Evolutionary conservation across 495 filamentous ascomycete genomes (phyloP).

Genomic region (Platismatia glauca): DNA sequence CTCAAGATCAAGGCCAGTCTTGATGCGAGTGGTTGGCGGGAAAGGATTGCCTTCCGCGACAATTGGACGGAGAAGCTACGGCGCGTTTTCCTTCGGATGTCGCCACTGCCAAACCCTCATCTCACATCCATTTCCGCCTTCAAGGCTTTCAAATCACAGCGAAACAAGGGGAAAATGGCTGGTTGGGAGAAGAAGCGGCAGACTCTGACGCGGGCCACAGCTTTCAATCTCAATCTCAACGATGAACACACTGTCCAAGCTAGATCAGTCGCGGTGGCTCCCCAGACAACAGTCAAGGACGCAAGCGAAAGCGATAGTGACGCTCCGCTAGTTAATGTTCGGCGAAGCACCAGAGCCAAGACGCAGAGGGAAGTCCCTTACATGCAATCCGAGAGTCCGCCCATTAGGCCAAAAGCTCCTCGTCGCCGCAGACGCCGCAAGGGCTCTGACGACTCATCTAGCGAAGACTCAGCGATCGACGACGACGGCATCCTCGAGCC

Average conservation of each 20-base stretch:
- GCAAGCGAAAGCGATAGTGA: slow-evolving; percentile 15
- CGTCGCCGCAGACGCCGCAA: slow-evolving; percentile 8
- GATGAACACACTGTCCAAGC: background rate
- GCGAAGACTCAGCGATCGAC: slow-evolving; percentile 23
- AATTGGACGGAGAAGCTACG: slow-evolving; percentile 59
- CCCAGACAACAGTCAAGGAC: background rate
- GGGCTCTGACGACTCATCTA: slow-evolving; percentile 17
- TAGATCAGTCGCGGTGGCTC: background rate
- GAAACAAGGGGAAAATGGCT: background rate
- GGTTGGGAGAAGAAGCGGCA: background rate
- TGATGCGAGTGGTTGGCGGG: slow-evolving; percentile 55
- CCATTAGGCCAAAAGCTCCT: background rate
- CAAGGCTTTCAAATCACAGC: slow-evolving; percentile 27
- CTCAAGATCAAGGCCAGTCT: slow-evolving; percentile 65
- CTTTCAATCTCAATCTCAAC: background rate
- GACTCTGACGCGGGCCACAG: background rate
- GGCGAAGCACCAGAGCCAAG: slow-evolving; percentile 17
- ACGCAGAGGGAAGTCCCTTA: slow-evolving; percentile 5
- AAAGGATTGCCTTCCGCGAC: slow-evolving; percentile 63
- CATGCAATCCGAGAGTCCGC: slow-evolving; percentile 1
- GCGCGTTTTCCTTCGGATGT: slow-evolving; percentile 53
- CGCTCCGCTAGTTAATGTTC: slow-evolving; percentile 8
- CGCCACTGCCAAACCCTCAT: slow-evolving; percentile 41
- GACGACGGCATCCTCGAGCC: slow-evolving; percentile 16
- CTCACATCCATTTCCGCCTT: slow-evolving; percentile 24